Evolutionary conservation across 2,329 filamentous ascomycete species (phyloP), one percentile per base, ranked within the genome.

Genomic region (Chrysoporthe puriensis): DNA sequence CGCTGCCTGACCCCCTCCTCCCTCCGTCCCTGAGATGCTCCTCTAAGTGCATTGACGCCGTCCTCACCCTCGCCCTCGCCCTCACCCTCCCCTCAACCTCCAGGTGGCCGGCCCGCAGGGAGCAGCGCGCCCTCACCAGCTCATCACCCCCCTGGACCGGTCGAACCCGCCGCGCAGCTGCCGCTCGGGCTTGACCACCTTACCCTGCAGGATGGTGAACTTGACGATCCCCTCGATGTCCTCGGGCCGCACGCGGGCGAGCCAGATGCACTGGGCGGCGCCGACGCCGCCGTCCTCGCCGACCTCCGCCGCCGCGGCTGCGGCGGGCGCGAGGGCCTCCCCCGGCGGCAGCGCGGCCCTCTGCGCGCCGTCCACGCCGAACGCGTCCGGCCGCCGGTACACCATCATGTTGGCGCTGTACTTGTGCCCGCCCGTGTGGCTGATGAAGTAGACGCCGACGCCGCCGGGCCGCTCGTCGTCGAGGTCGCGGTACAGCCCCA

Each of bases 361-460:
- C 75, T 73, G 76, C 56, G 84, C 83, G 21, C 21, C 65, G 66
- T 88, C 86, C 54, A 86, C 73, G 0, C 85, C 86, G 74, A 87
- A 88, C 0, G 86, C 83, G 73, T 88, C 82, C 7, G 82, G 83
- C 64, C 86, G 85, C 11, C 96, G 87, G 78, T 99, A 98, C 1
- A 99, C 84, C 83, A 99, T 92, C 73, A 98, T 88, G 74, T 99
- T 99, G 40, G 96, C 96, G 59, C 90, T 90, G 80, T 97, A 98
- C 82, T 97, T 97, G 83, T 99, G 96, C 0, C 96, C 96, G 40
- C 96, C 96, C 2, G 97, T 94, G 76, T 99, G 96, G 72, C 90
- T 95, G 76, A 98, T 96, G 77, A 97, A 98, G 81, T 97, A 97
- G 71, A 99, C 92, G 0, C 93, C 95, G 6, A 97, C 95, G 14